Percentiles rank a stretch among this genome's conserved stretches.
These are phyloP conservation scores for Corylus avellana DNA, from an alignment of 306 rosid species.

Conservation along the genomic window DNA sequence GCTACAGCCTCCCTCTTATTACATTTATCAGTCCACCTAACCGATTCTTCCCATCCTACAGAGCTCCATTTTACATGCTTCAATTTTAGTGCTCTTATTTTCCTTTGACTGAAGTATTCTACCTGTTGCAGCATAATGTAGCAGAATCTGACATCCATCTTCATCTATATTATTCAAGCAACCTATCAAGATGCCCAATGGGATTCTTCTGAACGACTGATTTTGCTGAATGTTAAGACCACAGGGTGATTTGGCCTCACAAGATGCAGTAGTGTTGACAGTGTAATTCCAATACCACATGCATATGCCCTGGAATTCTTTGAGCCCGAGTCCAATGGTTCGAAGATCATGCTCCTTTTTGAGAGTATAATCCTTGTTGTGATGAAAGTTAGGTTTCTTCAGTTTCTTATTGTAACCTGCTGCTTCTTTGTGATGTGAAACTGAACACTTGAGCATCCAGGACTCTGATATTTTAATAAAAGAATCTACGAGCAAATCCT, in stretches of 20 bases:
- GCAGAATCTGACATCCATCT: conserved; percentile 37
- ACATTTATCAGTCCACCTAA: conserved; percentile 28
- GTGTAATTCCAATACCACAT: conserved; percentile 8
- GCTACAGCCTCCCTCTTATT: conserved; percentile 22
- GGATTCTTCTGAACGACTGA: conserved; percentile 33
- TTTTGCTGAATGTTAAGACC: conserved; percentile 20
- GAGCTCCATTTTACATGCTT: conserved; percentile 11
- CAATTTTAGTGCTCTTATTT: conserved; percentile 1
- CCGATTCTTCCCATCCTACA: conserved; percentile 6
- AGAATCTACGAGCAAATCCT: conserved; percentile 27
- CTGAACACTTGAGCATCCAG: conserved; percentile 6
- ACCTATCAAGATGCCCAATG: conserved; percentile 39
- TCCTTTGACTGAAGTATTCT: conserved; percentile 24
- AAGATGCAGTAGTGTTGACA: not conserved
- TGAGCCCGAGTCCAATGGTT: conserved; percentile 29
- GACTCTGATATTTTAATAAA: conserved; percentile 33
- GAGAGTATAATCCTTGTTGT: conserved; percentile 20
- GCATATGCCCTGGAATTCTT: conserved; percentile 18
- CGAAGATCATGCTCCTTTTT: conserved; percentile 10
- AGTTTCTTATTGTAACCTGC: conserved; percentile 24
- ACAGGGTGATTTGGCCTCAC: conserved; percentile 10
- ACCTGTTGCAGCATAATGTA: conserved; percentile 41
- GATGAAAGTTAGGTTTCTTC: conserved; percentile 31
- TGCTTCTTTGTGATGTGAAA: conserved; percentile 26
- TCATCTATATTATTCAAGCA: conserved; percentile 14